These are phyloP conservation scores for Colletotrichum sp. DNA, from an alignment of 2,329 filamentous ascomycete genomes.

Conservation along the genomic window DNA sequence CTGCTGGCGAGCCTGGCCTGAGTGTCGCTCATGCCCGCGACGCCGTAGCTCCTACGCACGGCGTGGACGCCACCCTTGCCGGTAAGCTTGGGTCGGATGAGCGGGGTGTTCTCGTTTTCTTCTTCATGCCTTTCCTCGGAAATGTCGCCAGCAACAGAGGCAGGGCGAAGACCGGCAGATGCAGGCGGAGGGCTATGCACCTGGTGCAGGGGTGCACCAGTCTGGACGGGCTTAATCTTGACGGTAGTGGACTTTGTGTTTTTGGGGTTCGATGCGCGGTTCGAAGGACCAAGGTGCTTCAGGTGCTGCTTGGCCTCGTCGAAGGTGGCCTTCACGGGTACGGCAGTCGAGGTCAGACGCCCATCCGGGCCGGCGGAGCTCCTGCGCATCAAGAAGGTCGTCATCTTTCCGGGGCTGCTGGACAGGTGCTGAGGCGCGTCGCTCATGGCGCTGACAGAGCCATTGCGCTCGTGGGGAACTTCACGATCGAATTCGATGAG, in stretches of 20 bases:
- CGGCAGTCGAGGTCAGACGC: conserved; percentile 47
- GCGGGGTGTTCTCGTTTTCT: conserved; percentile 20
- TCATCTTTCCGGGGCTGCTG: conserved; percentile 52
- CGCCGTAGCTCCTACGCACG: conserved; percentile 22
- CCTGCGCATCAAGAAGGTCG: conserved; percentile 65
- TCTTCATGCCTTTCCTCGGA: not conserved
- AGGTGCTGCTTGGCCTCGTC: conserved; percentile 69
- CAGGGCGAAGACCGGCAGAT: conserved; percentile 24
- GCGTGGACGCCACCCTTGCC: conserved; percentile 26
- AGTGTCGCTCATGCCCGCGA: conserved; percentile 16
- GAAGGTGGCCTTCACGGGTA: conserved; percentile 65
- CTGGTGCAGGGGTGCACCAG: conserved; percentile 42
- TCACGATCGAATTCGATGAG: conserved; percentile 45
- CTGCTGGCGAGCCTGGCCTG: conserved; percentile 16
- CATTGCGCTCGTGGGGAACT: conserved; percentile 32
- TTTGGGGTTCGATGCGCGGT: conserved; percentile 68
- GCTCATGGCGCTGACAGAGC: conserved; percentile 40
- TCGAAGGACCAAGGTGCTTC: conserved; percentile 70
- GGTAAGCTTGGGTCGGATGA: conserved; percentile 24
- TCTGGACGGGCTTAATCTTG: conserved; percentile 67
- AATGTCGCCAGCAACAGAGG: conserved; percentile 23
- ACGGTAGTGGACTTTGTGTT: conserved; percentile 67
- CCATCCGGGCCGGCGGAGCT: conserved; percentile 62
- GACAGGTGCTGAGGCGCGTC: conserved; percentile 44
- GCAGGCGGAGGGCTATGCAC: conserved; percentile 14